Evolutionary conservation across 225 moss, liverwort and hornwort genomes (phyloP).

Genomic region (Neckera pumila): DNA sequence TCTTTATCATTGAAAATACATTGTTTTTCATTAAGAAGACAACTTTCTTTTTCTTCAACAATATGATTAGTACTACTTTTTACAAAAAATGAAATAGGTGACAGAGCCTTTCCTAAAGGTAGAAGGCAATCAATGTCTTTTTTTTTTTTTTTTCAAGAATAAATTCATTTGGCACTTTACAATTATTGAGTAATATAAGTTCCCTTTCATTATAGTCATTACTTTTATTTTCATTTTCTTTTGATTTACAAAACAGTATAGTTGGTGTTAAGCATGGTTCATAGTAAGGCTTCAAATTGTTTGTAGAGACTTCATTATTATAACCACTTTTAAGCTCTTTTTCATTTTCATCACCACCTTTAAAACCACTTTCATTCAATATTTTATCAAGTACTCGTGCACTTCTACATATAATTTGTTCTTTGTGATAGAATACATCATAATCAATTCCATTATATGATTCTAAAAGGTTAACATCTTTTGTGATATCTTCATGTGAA

Average conservation of each 20-base stretch:
- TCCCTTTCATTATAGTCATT: not conserved
- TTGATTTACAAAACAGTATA: too few species aligned
- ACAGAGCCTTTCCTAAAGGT: not conserved
- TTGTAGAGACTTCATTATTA: not conserved
- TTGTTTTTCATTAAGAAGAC: not conserved
- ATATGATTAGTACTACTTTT: not conserved
- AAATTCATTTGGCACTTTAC: not conserved
- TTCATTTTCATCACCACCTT: not conserved
- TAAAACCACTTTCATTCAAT: not conserved
- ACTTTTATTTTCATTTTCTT: not conserved
- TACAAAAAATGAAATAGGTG: not conserved
- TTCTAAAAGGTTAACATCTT: not conserved
- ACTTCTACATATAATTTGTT: not conserved
- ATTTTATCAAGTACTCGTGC: not conserved
- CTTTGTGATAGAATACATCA: constrained; percentile 8
- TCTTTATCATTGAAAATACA: not conserved
- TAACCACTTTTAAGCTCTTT: not conserved
- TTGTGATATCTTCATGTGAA: not conserved
- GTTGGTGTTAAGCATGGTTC: not conserved
- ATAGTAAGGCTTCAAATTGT: not conserved
- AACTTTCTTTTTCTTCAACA: not conserved
- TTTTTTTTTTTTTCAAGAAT: not conserved
- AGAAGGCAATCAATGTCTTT: not conserved
- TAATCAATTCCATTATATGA: not conserved
- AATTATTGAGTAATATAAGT: not conserved